Evolutionary conservation across 805 yeast genomes (phyloP), one percentile per base, ranked within the genome.

Genomic region (Maudiozyma saulgeensis): DNA sequence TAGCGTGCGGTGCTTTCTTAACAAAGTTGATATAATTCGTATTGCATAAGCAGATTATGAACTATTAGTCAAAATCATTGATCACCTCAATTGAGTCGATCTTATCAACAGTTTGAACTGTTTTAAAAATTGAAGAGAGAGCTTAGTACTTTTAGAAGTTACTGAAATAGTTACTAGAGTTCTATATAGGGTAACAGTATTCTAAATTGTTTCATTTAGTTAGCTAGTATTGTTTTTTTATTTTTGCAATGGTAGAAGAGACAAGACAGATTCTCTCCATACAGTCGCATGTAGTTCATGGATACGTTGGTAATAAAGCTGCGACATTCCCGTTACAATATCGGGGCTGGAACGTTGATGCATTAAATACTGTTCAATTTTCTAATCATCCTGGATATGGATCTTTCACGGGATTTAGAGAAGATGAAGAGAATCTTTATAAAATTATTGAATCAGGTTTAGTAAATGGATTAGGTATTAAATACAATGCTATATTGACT

Each of bases 361-460:
- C 80, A n/a, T 72, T 91, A 47, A 87, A 91, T 66, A 87, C 96
- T 0, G 95, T 90, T 18, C 85, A 87, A 59, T 81, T 82, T 57
- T 86, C 96, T 1, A 89, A 91, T 58, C 97, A 91, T 67, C 91
- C 97, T 2, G 97, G 96, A 0, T 88, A 87, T 64, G 87, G 85
- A 0, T 53, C 64, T 12, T 80, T 84, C 59, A 71, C 71, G 35
- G 96, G 96, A 2, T 64, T 72, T 16, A 73, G 74, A 47, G 70
- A 78, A 3, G 55, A 71, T 2, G 69, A 79, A 0, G 64, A 64
- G 0, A 75, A 75, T 41, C 61, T 90, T 16, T 46, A 54, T 8
- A 76, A 73, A 1, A 64, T 87, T 2, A 39, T 66, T 6, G 74
- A 76, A 47, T 55, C 68, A 4, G 95, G 95, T 0, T 63, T 91